Evolutionary conservation across 192 early-diverging fungal species (phyloP), one percentile per base, ranked within the genome.

Genomic region (Chytriomyces confervae): DNA sequence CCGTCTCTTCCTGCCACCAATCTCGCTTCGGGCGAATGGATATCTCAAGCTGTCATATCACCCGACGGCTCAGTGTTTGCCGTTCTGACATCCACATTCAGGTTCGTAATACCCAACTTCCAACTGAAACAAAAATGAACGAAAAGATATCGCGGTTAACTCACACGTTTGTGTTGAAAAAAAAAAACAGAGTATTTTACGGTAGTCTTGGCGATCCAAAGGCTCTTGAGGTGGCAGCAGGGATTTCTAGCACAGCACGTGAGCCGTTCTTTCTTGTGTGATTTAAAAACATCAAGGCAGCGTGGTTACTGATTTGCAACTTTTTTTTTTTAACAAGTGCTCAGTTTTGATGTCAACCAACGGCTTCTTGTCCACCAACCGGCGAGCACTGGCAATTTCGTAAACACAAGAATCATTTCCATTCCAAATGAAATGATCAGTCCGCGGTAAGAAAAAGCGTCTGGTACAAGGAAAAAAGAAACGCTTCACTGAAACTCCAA

Each of bases 341-440:
- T 76, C 18, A 46, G 48, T 13, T 76, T 76, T 51, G 74, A 76
- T 49, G 62, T n/a, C 5, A 8, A 51, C 9, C 74, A 76, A 49
- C 20, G 74, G 23, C 50, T 76, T 10, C 16, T 76, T 36, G 64
- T 76, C 11, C 66, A 76, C 53, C n/a, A 18, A 13, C 74, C 74
- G 10, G 51, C 64, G 11, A 47, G 61, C 16, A 24, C 63, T 20
- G 64, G 13, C 29, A 53, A 50, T 36, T 76, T 66, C 44, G 74
- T 76, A 7, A 51, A 23, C 24, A 76, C 63, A 24, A 10, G 74
- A 11, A 43, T 76, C 5, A 27, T 76, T 48, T 48, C 74, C 27
- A 51, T 76, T 62, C 47, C 62, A 13, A 76, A 76, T 51, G 74
- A 76, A 66, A 50, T 76, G 8, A 29, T 66, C 44, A 76, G 74